Evolutionary conservation across 805 yeast genomes (phyloP).

Genomic region (Cyberlindnera japonica): DNA sequence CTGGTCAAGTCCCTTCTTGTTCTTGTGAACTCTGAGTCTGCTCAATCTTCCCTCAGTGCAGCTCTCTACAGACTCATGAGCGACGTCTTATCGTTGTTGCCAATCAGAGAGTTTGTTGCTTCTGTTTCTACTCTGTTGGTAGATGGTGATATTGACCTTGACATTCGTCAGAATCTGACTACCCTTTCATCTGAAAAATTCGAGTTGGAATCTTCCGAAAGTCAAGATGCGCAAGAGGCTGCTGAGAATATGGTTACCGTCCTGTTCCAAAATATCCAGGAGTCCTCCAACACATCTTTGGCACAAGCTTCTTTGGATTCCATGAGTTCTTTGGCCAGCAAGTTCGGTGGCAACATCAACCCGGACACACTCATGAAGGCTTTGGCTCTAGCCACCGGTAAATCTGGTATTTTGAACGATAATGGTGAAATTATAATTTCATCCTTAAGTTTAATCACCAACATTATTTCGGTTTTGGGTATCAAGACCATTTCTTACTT

Average conservation of each 20-base stretch:
- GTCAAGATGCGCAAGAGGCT: conserved; percentile 45
- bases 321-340: conserved; percentile 56
- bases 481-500: conserved; percentile 81
- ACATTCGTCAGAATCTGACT: conserved; percentile 59
- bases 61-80: conserved; percentile 41
- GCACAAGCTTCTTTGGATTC: conserved; percentile 71
- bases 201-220: conserved; percentile 58
- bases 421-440: conserved; percentile 67
- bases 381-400: conserved; percentile 48
- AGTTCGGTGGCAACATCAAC: conserved; percentile 53
- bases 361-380: conserved; percentile 44
- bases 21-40: conserved; percentile 21
- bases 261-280: conserved; percentile 38
- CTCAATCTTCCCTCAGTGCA: not conserved
- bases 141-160: conserved; percentile 33
- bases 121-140: conserved; percentile 47
- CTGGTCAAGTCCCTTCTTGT: conserved; percentile 20
- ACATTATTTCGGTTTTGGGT: conserved; percentile 70
- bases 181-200: conserved; percentile 64
- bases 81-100: conserved; percentile 64
- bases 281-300: conserved; percentile 36
- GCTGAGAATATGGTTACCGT: conserved; percentile 49
- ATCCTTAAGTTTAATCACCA: conserved; percentile 67
- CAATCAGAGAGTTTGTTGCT: conserved; percentile 66
- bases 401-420: conserved; percentile 49